These are phyloP conservation scores for Aureoboletus auriporus DNA, from an alignment of 768 basidiomycete species.

Conservation along the genomic window DNA sequence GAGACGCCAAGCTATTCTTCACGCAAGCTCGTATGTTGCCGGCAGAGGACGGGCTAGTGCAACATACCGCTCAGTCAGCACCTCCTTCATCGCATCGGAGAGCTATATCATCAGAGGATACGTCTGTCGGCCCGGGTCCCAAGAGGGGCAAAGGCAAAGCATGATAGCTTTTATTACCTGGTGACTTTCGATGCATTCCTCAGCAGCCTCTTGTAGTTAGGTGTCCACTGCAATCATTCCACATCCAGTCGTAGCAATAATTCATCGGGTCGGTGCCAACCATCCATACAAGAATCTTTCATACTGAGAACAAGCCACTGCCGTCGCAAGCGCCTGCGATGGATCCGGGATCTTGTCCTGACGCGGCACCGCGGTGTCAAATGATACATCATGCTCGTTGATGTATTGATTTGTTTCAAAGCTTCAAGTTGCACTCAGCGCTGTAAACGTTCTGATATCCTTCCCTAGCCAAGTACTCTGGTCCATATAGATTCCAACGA, in stretches of 20 bases:
- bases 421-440: no score
- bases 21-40: constrained; percentile 71
- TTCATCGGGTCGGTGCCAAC: constrained; percentile 5
- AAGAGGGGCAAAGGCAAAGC: constrained; percentile 16
- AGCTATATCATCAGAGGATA: constrained; percentile 20
- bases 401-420: no score
- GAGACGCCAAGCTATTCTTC: constrained; percentile 85
- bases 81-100: constrained; percentile 28
- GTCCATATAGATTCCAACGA: no score
- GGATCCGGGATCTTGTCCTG: no score
- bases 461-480: no score
- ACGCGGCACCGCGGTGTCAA: no score
- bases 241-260: not conserved
- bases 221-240: not conserved
- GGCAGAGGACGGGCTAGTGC: constrained; percentile 24
- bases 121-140: constrained; percentile 5
- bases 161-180: not conserved
- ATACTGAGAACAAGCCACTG: no score
- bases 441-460: no score
- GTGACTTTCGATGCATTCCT: not conserved
- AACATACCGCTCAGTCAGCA: constrained; percentile 27
- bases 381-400: no score
- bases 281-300: constrained; percentile 10
- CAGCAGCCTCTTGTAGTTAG: not conserved
- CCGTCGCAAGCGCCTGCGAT: no score